These are phyloP conservation scores for Myxozyma kluyveri DNA, from an alignment of 805 yeast species.

Conservation along the genomic window DNA sequence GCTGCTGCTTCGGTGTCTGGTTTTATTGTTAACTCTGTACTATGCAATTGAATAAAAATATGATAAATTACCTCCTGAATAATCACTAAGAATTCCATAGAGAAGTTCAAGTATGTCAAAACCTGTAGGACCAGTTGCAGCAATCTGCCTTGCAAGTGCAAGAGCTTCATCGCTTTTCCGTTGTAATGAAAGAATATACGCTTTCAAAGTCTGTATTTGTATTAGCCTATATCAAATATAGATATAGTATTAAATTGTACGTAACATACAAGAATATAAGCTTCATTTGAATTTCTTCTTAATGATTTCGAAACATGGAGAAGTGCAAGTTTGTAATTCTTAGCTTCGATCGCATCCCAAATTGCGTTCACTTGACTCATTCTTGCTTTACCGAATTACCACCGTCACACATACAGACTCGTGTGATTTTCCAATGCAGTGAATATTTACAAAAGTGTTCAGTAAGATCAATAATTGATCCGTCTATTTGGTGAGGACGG, in stretches of 20 bases:
- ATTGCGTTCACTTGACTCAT: slow-evolving; percentile 20
- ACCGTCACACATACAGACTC: too few species aligned
- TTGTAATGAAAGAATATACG: slow-evolving; percentile 24
- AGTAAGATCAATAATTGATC: too few species aligned
- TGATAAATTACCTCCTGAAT: slow-evolving; percentile 17
- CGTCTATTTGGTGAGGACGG: too few species aligned
- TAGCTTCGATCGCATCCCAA: slow-evolving; percentile 29
- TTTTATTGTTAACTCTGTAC: neutral
- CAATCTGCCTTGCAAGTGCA: slow-evolving; percentile 13
- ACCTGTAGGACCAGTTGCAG: slow-evolving; percentile 15
- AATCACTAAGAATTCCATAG: slow-evolving; percentile 21
- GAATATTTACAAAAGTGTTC: too few species aligned
- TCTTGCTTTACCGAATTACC: too few species aligned
- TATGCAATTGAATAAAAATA: neutral
- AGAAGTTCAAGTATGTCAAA: slow-evolving; percentile 20
- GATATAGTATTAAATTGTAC: too few species aligned
- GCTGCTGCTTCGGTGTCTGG: slow-evolving; percentile 19
- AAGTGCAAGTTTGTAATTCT: slow-evolving; percentile 27
- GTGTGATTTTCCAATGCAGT: too few species aligned
- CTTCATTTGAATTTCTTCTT: slow-evolving; percentile 26
- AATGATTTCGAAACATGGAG: slow-evolving; percentile 24
- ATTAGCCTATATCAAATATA: neutral
- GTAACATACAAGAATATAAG: slow-evolving; percentile 15
- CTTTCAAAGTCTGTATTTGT: slow-evolving; percentile 18
- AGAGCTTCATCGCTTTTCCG: slow-evolving; percentile 21